A percentile compares a stretch with the other conserved stretches of the same genome.
These are phyloP conservation scores for Chlamydomonas schloesseri DNA, from an alignment of 139 green algal species.

Conservation along the genomic window DNA sequence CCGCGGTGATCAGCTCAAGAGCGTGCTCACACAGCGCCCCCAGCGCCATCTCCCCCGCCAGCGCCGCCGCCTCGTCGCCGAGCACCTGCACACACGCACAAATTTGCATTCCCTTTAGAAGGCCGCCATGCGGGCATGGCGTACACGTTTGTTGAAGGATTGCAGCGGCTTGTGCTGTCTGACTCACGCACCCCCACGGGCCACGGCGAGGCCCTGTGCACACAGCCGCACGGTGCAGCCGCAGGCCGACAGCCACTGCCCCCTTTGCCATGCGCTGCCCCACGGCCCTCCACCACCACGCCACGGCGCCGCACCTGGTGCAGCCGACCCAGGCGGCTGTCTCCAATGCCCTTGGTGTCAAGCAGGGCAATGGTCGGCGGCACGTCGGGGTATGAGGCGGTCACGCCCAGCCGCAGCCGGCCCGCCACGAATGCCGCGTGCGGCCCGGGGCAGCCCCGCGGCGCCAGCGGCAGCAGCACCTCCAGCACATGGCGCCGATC, in stretches of 20 bases:
- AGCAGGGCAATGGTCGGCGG: not conserved
- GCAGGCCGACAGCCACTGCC: no score
- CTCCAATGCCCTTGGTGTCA: slow-evolving; percentile 19
- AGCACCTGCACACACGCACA: not conserved
- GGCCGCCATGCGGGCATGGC: no score
- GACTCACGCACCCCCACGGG: no score
- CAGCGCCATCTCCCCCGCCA: slow-evolving; percentile 28
- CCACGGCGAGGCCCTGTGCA: no score
- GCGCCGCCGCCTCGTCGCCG: not conserved
- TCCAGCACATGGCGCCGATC: not conserved
- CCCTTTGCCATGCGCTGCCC: no score
- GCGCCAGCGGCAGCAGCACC: not conserved
- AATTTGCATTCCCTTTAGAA: no score
- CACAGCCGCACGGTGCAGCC: no score
- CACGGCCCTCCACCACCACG: no score
- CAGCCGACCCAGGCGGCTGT: not conserved
- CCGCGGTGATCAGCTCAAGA: slow-evolving; percentile 13
- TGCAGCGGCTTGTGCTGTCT: no score
- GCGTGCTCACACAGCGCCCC: slow-evolving; percentile 15
- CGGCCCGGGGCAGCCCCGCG: not conserved
- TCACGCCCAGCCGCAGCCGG: not conserved
- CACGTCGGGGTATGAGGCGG: not conserved
- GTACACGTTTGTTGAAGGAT: no score
- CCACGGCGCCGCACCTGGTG: not conserved
- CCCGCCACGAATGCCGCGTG: not conserved